These are phyloP conservation scores for Lepidopterella palustris DNA, from an alignment of 495 filamentous ascomycete species.

Conservation along the genomic window DNA sequence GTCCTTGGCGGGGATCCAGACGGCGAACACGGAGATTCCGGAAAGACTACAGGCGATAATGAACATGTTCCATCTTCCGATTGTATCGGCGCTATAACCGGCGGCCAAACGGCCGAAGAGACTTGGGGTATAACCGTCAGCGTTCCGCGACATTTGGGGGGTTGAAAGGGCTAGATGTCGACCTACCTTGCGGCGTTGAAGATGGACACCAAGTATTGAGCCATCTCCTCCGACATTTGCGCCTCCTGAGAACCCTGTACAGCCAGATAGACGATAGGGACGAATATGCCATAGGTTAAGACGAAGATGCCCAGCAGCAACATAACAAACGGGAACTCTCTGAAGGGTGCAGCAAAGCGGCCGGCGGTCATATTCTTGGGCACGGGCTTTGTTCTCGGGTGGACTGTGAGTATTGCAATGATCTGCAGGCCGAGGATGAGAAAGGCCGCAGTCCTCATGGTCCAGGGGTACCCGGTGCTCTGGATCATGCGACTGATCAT, in stretches of 20 bases:
- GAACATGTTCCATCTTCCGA: slow-evolving; percentile 69
- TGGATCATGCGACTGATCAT: slow-evolving; percentile 60
- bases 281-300: slow-evolving; percentile 44
- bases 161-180: too few species aligned
- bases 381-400: slow-evolving; percentile 41
- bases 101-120: slow-evolving; percentile 65
- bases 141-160: too few species aligned
- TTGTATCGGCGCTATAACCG: slow-evolving; percentile 58
- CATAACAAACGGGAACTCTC: slow-evolving; percentile 50
- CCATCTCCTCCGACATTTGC: slow-evolving; percentile 52
- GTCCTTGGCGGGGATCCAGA: slow-evolving; percentile 58
- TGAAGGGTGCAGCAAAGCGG: slow-evolving; percentile 49
- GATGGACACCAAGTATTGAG: slow-evolving; percentile 59
- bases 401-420: slow-evolving; percentile 56
- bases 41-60: slow-evolving; percentile 53
- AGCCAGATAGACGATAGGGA: slow-evolving; percentile 65
- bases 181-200: slow-evolving; percentile 61
- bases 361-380: slow-evolving; percentile 35
- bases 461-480: slow-evolving; percentile 56
- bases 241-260: slow-evolving; percentile 48
- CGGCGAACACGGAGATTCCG: slow-evolving; percentile 54
- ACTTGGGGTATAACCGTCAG: too few species aligned
- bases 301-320: slow-evolving; percentile 49
- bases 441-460: slow-evolving; percentile 62
- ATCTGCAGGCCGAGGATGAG: slow-evolving; percentile 56